These are phyloP conservation scores for Thielaviopsis euricoi DNA, from an alignment of 2,329 filamentous ascomycete genomes.

Conservation along the genomic window DNA sequence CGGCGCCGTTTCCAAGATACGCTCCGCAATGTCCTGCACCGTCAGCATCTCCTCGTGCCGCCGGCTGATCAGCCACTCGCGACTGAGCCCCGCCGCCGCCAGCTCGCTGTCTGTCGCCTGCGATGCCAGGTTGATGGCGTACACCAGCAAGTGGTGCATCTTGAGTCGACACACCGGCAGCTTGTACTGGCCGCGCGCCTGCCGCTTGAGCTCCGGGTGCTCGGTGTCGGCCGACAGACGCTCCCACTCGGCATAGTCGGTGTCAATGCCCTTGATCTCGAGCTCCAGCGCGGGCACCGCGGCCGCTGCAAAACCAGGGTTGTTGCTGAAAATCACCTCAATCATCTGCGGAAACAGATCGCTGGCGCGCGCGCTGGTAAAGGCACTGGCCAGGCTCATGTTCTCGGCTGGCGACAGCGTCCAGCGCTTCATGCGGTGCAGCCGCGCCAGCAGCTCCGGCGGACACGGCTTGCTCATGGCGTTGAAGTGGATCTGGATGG, in stretches of 20 bases:
- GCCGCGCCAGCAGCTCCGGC: constrained; percentile 1
- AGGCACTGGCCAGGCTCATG: constrained; percentile 1
- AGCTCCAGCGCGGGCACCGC: neutral
- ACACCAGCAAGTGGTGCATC: constrained; percentile 8
- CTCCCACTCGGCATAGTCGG: neutral
- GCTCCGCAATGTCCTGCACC: constrained; percentile 5
- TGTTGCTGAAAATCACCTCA: neutral
- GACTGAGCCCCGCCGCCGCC: neutral
- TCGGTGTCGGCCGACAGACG: neutral
- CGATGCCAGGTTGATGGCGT: constrained; percentile 4
- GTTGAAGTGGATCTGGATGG: constrained; percentile 10
- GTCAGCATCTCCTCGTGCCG: constrained; percentile 1
- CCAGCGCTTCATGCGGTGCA: constrained; percentile 6
- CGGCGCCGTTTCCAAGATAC: constrained; percentile 5
- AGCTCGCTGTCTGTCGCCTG: neutral
- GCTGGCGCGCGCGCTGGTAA: constrained; percentile 1
- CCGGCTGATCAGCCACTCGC: neutral
- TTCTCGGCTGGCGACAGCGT: neutral
- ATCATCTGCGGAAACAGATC: constrained; percentile 9
- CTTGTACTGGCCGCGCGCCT: constrained; percentile 4
- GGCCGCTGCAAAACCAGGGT: constrained; percentile 2
- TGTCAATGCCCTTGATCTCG: constrained; percentile 1
- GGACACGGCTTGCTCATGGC: constrained; percentile 5
- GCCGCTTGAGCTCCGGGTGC: neutral
- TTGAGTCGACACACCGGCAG: constrained; percentile 8